Conservation (phyloP, 2,329 filamentous ascomycete species). For the Talaromyces sp. region DNA sequence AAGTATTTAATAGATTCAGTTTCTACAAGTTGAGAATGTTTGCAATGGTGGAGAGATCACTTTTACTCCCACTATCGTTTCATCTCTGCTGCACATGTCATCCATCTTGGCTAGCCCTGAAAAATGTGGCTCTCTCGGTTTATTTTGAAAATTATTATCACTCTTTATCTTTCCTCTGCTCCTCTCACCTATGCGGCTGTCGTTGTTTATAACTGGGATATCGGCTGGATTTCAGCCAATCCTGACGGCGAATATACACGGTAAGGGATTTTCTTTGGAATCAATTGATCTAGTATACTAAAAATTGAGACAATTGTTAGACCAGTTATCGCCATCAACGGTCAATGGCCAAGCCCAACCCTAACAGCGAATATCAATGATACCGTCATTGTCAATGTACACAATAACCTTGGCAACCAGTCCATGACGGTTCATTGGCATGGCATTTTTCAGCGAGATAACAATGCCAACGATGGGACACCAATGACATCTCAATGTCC, state of each 20-base stretch:
- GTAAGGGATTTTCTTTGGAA: constrained; percentile 31
- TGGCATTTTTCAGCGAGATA: constrained; percentile 70
- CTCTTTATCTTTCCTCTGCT: background rate
- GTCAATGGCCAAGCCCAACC: constrained; percentile 66
- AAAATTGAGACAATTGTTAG: background rate
- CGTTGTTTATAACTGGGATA: constrained; percentile 47
- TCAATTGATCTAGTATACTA: background rate
- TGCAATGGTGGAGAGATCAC: background rate
- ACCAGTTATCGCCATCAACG: constrained; percentile 60
- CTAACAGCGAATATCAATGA: constrained; percentile 71
- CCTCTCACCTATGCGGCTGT: background rate
- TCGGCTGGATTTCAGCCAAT: constrained; percentile 51
- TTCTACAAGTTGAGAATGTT: no score
- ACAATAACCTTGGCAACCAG: constrained; percentile 61
- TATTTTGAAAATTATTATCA: background rate
- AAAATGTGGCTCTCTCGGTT: background rate
- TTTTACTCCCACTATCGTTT: background rate
- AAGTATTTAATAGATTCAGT: no score
- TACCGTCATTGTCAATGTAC: constrained; percentile 61
- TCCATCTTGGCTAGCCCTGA: background rate
- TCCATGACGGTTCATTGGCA: constrained; percentile 69
- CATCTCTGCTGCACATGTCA: background rate
- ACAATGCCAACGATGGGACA: constrained; percentile 68
- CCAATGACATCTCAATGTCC: constrained; percentile 62
- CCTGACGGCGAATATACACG: constrained; percentile 48